A percentile compares a stretch with the other conserved stretches of the same genome.
These are phyloP conservation scores for Sclerotinia minor DNA, from an alignment of 2,329 filamentous ascomycete species.

Conservation along the genomic window DNA sequence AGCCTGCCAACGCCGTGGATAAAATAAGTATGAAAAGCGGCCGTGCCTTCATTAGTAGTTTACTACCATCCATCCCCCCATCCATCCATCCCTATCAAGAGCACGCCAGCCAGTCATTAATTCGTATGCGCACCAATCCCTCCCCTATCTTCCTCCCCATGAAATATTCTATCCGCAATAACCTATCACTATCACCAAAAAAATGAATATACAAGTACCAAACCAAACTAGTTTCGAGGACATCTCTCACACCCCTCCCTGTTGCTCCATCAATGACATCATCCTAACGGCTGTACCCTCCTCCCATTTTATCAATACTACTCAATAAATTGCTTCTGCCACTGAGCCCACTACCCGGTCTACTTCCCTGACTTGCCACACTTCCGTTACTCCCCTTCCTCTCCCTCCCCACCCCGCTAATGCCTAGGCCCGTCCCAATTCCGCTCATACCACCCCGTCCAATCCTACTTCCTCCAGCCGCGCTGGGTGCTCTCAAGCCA, in stretches of 20 bases:
- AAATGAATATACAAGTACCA: conserved; percentile 26
- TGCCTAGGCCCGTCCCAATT: conserved; percentile 27
- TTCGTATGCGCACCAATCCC: conserved; percentile 17
- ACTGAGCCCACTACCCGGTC: conserved; percentile 42
- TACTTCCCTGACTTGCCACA: conserved; percentile 40
- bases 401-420: background rate
- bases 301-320: conserved; percentile 86
- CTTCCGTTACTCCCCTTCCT: conserved; percentile 43
- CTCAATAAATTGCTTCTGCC: conserved; percentile 73
- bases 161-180: conserved; percentile 11
- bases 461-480: conserved; percentile 49
- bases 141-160: background rate
- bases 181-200: conserved; percentile 8
- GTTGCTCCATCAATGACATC: background rate
- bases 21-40: conserved; percentile 9
- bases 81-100: conserved; percentile 14
- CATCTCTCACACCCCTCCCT: background rate
- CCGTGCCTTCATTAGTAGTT: conserved; percentile 6
- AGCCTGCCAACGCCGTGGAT: conserved; percentile 6
- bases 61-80: conserved; percentile 13
- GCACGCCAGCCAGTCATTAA: conserved; percentile 20
- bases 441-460: conserved; percentile 40
- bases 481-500: conserved; percentile 61
- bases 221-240: conserved; percentile 1
- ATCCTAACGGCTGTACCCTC: conserved; percentile 15